A percentile compares a stretch with the other conserved stretches of the same genome.
Conservation (phyloP, 768 basidiomycete species). For the Amanita rubescens region DNA sequence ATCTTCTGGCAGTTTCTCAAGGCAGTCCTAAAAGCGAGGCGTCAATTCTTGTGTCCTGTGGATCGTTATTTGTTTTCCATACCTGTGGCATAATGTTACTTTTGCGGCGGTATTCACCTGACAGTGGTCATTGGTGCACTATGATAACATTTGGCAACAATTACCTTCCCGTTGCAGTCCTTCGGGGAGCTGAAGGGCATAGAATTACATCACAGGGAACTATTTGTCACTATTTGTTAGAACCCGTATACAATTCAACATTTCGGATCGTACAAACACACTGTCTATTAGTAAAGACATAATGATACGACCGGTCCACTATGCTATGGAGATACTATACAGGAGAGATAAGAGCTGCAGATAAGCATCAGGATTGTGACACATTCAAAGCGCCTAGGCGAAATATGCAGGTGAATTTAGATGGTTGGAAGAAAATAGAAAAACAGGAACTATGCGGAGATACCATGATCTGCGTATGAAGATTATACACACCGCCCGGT, state of each 20-base stretch:
- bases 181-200: no score
- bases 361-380: constrained; percentile 11
- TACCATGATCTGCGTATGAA: constrained; percentile 3
- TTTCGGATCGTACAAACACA: constrained; percentile 23
- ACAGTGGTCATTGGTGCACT: not conserved
- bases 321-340: constrained; percentile 40
- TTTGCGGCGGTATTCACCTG: not conserved
- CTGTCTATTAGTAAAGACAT: constrained; percentile 48
- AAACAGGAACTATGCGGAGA: not conserved
- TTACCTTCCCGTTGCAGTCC: not conserved
- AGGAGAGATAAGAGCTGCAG: constrained; percentile 35
- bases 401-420: constrained; percentile 22
- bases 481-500: constrained; percentile 9
- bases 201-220: not conserved
- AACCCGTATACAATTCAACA: not conserved
- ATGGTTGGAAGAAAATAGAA: constrained; percentile 12
- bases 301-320: constrained; percentile 55
- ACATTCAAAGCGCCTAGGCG: constrained; percentile 8
- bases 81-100: not conserved
- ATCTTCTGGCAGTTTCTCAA: not conserved
- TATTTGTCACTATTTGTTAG: not conserved
- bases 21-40: not conserved
- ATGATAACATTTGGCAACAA: not conserved
- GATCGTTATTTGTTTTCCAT: not conserved
- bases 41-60: not conserved